These are phyloP conservation scores for Anisodus tanguticus DNA, from an alignment of 257 asterid genomes.

Conservation along the genomic window DNA sequence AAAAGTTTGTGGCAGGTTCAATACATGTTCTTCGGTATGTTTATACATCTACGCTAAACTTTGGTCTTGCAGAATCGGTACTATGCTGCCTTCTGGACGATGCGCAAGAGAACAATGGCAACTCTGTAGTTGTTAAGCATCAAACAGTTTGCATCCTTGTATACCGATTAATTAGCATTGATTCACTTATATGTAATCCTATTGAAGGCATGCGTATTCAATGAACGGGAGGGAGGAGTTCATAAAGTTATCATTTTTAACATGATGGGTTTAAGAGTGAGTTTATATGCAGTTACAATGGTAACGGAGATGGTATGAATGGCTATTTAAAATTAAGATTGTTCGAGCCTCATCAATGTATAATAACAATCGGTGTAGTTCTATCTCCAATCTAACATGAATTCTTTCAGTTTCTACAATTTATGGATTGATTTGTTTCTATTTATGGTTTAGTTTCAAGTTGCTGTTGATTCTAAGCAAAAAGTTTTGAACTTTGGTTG, in stretches of 20 bases:
- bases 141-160: background rate
- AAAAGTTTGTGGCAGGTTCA: background rate
- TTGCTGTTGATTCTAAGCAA: background rate
- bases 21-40: too few relatives aligned
- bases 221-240: background rate
- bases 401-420: background rate
- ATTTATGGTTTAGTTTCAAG: background rate
- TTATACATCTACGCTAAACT: background rate
- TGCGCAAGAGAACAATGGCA: conserved; percentile 57
- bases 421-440: background rate
- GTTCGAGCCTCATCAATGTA: background rate
- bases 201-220: background rate
- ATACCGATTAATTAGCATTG: background rate
- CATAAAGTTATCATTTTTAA: background rate
- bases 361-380: background rate
- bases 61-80: conserved; percentile 65
- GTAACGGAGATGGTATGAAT: background rate
- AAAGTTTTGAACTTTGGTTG: background rate
- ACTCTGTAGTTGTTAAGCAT: background rate
- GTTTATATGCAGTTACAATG: background rate
- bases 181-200: background rate
- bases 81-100: conserved; percentile 86
- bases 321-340: too few relatives aligned
- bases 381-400: background rate
- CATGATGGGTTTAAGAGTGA: background rate